Evolutionary conservation across 2,329 filamentous ascomycete genomes (phyloP).

Genomic region (Ascochyta viciae-villosae): DNA sequence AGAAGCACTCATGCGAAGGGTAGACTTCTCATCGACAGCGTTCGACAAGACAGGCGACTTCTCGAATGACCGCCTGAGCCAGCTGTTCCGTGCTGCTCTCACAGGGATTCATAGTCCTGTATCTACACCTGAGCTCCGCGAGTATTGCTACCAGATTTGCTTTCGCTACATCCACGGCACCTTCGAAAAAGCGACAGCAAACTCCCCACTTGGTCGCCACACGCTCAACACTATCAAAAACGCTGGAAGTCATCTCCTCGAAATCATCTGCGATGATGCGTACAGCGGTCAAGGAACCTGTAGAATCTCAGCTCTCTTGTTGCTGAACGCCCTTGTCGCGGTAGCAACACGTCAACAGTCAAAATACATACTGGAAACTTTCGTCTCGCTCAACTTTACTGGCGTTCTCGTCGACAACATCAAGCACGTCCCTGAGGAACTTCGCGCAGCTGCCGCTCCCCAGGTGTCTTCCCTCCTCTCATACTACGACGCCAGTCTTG

Average conservation of each 20-base stretch:
- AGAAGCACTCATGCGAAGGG: constrained; percentile 72
- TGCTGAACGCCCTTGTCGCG: constrained; percentile 80
- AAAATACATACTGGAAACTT: constrained; percentile 75
- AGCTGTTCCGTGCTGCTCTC: constrained; percentile 88
- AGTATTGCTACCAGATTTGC: constrained; percentile 90
- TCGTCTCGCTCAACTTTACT: constrained; percentile 89
- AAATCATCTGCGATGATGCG: constrained; percentile 90
- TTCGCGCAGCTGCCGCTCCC: constrained; percentile 47
- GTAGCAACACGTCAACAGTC: constrained; percentile 76
- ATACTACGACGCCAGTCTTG: constrained; percentile 76
- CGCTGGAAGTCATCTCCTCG: constrained; percentile 81
- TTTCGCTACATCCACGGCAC: constrained; percentile 83
- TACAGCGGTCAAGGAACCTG: constrained; percentile 82
- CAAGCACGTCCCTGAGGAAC: constrained; percentile 75
- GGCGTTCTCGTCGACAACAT: constrained; percentile 89
- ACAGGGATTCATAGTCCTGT: constrained; percentile 78
- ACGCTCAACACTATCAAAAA: constrained; percentile 75
- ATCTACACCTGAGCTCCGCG: constrained; percentile 74
- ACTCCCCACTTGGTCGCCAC: constrained; percentile 51
- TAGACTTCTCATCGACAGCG: constrained; percentile 64
- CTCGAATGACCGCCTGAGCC: constrained; percentile 86
- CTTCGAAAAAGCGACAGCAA: constrained; percentile 52
- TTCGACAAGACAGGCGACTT: constrained; percentile 67
- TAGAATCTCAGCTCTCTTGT: constrained; percentile 82
- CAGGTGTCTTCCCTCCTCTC: constrained; percentile 64